Percentiles rank a stretch among this genome's conserved stretches.
phyloP scores from a whole-genome alignment of 2,329 filamentous ascomycete species.

The Mollisia scopiformis region DNA sequence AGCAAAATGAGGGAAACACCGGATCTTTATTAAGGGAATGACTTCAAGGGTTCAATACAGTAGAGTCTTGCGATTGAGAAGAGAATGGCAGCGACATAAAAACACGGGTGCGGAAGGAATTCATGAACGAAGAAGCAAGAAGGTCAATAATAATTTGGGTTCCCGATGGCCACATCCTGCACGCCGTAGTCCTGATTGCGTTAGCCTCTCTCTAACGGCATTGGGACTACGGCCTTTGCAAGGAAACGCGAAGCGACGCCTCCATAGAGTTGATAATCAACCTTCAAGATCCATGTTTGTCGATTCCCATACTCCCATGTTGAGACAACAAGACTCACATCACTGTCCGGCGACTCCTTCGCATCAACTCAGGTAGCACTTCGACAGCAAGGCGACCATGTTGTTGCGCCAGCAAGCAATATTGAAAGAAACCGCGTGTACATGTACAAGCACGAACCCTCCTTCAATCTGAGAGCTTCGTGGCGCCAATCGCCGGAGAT shows the following conservation, averaged over 20 bases:
- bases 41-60: slow-evolving; percentile 10
- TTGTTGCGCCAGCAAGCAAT: slow-evolving; percentile 34
- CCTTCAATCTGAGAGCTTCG: slow-evolving; percentile 27
- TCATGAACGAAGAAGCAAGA: background rate
- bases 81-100: slow-evolving; percentile 1
- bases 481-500: slow-evolving; percentile 24
- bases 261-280: slow-evolving; percentile 4
- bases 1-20: slow-evolving; percentile 10
- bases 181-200: too few species aligned
- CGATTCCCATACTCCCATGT: background rate
- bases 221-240: slow-evolving; percentile 1
- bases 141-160: too few species aligned
- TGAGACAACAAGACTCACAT: background rate
- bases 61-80: background rate
- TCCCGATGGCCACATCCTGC: too few species aligned
- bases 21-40: slow-evolving; percentile 11
- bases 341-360: background rate
- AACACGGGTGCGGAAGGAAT: slow-evolving; percentile 4
- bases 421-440: slow-evolving; percentile 30
- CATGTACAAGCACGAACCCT: slow-evolving; percentile 27
- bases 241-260: background rate
- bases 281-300: background rate
- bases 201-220: too few species aligned
- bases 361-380: slow-evolving; percentile 6
- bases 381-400: slow-evolving; percentile 35